phyloP scores from a whole-genome alignment of 257 asterid genomes.

The Asclepias syriaca region DNA sequence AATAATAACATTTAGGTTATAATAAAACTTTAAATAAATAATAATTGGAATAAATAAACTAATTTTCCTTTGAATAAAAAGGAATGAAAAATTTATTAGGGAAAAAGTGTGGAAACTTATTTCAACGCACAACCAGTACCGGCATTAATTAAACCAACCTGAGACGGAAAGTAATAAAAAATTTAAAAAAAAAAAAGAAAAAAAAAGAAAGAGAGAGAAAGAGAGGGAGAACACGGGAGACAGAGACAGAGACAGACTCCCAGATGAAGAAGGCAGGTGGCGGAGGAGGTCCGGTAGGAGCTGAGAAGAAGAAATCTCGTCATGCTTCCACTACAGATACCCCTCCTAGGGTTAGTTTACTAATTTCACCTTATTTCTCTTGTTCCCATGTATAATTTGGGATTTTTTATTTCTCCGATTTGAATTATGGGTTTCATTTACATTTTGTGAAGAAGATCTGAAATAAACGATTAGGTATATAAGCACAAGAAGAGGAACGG shows the following conservation, averaged over 20 bases:
- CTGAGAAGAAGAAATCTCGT: constrained; percentile 71
- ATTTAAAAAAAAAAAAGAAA: neutral
- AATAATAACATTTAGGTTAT: no score
- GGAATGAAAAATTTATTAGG: no score
- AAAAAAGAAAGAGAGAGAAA: constrained; percentile 1
- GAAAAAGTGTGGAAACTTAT: no score
- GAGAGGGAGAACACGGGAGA: constrained; percentile 12
- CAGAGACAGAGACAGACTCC: constrained; percentile 6
- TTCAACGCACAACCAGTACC: no score
- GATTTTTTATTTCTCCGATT: constrained; percentile 17
- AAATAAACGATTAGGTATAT: neutral
- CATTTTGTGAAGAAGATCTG: constrained; percentile 2
- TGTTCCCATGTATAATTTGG: neutral
- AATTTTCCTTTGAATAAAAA: no score
- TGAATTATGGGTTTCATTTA: neutral
- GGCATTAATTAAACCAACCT: neutral
- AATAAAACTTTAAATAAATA: no score
- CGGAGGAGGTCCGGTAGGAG: constrained; percentile 21
- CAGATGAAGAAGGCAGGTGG: constrained; percentile 72
- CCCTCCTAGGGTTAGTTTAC: constrained; percentile 58
- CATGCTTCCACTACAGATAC: constrained; percentile 35
- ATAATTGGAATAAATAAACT: no score
- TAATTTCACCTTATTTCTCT: neutral
- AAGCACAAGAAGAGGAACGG: neutral
- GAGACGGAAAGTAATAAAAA: no score